These are phyloP conservation scores for Filobasidium floriforme DNA, from an alignment of 768 basidiomycete genomes.

Conservation along the genomic window DNA sequence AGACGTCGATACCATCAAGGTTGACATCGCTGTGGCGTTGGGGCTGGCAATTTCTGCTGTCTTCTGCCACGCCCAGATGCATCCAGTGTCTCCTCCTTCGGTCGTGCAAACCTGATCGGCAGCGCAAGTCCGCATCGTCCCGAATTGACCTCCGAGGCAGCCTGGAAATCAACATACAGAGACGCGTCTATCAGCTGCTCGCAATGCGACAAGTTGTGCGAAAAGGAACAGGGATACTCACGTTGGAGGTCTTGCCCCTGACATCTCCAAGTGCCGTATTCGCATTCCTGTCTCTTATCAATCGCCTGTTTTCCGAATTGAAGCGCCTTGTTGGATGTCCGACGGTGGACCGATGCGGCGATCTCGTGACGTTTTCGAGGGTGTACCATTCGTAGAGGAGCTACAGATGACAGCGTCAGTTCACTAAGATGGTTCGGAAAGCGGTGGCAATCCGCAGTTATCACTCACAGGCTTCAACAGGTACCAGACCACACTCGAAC, in stretches of 20 bases:
- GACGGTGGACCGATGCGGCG: too few relatives aligned
- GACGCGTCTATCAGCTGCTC: too few relatives aligned
- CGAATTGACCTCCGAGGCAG: slow-evolving; percentile 14
- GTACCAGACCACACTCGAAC: too few relatives aligned
- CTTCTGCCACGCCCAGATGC: slow-evolving; percentile 19
- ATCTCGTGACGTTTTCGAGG: too few relatives aligned
- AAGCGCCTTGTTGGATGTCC: too few relatives aligned
- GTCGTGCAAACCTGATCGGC: slow-evolving; percentile 4
- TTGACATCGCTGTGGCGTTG: background rate
- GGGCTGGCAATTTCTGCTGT: background rate
- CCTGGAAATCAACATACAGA: slow-evolving; percentile 7
- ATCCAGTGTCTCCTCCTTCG: slow-evolving; percentile 13
- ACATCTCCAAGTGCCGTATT: slow-evolving; percentile 19
- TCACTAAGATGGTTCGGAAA: too few relatives aligned
- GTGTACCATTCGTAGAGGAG: too few relatives aligned
- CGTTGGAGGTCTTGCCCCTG: slow-evolving; percentile 16
- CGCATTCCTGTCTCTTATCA: slow-evolving; percentile 4
- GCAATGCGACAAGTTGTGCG: too few relatives aligned
- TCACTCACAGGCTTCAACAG: too few relatives aligned
- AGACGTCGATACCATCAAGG: background rate
- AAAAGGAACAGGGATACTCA: background rate
- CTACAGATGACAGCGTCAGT: too few relatives aligned
- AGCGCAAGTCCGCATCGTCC: slow-evolving; percentile 14
- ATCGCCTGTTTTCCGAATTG: too few relatives aligned
- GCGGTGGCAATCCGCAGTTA: too few relatives aligned